phyloP scores from a whole-genome alignment of 148 eudicot species.

The Rhododendron vialii region DNA sequence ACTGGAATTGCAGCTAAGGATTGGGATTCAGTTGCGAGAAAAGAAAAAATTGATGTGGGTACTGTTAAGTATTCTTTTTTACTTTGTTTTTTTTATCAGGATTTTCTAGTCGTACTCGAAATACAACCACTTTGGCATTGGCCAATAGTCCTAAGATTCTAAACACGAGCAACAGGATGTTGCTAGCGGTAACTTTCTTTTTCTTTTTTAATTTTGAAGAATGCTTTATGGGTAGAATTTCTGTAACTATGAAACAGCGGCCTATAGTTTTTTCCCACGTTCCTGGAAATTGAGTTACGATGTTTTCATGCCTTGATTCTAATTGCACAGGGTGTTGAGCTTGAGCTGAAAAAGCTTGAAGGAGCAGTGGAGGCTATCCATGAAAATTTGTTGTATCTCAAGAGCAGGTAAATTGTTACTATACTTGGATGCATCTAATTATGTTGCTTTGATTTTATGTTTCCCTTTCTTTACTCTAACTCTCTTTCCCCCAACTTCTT shows the following conservation, averaged over 20 bases:
- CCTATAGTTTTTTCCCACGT: background rate
- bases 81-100: background rate
- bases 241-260: background rate
- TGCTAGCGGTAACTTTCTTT: background rate
- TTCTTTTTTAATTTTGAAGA: background rate
- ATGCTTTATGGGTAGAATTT: background rate
- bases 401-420: conserved; percentile 32
- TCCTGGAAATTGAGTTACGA: background rate
- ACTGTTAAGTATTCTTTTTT: background rate
- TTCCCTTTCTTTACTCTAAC: background rate
- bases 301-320: background rate
- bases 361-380: conserved; percentile 59
- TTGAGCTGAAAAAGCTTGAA: conserved; percentile 73
- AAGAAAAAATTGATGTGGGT: conserved; percentile 74
- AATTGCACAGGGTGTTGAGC: conserved; percentile 55
- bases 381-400: conserved; percentile 50
- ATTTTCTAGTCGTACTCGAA: background rate
- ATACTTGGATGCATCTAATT: background rate
- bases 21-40: conserved; percentile 88
- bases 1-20: conserved; percentile 89
- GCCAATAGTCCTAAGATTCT: background rate
- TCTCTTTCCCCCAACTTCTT: background rate
- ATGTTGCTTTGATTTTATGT: background rate
- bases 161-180: background rate
- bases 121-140: background rate